Evolutionary conservation across 1,139 yeast genomes (phyloP), one percentile per base, ranked within the genome.

Genomic region (Lodderomyces parapsilosis): DNA sequence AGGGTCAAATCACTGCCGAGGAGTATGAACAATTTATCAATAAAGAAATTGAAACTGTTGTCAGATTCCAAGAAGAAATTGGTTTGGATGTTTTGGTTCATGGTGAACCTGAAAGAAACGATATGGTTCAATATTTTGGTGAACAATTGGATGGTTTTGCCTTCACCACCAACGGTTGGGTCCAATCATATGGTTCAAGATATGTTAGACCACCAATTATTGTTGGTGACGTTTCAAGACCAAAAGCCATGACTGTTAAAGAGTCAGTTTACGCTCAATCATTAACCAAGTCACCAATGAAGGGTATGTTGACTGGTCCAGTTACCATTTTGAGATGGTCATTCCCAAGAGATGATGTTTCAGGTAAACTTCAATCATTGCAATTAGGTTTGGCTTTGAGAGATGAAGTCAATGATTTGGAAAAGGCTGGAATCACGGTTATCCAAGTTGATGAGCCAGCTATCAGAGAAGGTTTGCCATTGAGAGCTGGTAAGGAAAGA

Each of bases 291-390:
- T 86, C 86, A 78, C 97, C 97, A 68, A 86, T 93, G 83, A 93
- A 93, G 84, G 99, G 99, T 87, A 93, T 93, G 99, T 86, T 93
- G 72, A 91, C 99, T 68, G 99, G 99, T 77, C 99, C 99, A 70
- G 95, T 93, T 62, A 93, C 99, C 64, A 89, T 96, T 76, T 85
- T 93, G 71, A 89, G 99, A 85, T 93, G 99, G 99, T 93, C 99
- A 62, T 93, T 93, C 98, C 99, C 99, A 78, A 89, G 99, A 85
- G 94, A 91, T 68, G 99, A 93, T 65, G 86, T 93, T 59, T 80
- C 96, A 55, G 94, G 88, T 77, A 83, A 88, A 80, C 80, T 83
- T 57, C 99, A 93, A 81, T 91, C 98, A 61, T 81, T 88, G 71
- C 99, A 93, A 82, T 86, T 93, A 70, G 96, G 96, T 68, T 80